phyloP scores from a whole-genome alignment of 805 yeast genomes.

The Yarrowia phangngaensis region DNA sequence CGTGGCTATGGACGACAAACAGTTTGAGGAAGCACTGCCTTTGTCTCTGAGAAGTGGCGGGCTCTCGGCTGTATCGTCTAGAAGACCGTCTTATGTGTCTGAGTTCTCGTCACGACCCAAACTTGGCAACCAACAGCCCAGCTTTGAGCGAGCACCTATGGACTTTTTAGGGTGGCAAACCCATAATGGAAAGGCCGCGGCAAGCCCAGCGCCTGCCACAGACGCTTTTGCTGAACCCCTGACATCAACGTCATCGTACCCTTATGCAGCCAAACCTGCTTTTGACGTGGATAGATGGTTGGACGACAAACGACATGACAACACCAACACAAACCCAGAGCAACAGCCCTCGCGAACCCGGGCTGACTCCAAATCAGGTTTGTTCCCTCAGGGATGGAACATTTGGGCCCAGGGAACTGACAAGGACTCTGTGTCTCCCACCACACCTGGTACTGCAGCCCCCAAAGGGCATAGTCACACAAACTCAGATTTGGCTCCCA shows the following conservation, averaged over 20 bases:
- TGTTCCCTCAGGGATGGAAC: conserved; percentile 26
- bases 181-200: conserved; percentile 3
- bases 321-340: too few species aligned
- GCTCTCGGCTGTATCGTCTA: conserved; percentile 51
- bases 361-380: conserved; percentile 16
- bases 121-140: conserved; percentile 21
- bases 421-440: too few species aligned
- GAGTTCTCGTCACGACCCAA: conserved; percentile 46
- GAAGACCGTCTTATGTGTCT: conserved; percentile 66
- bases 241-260: conserved; percentile 26
- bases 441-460: too few species aligned
- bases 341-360: conserved; percentile 4
- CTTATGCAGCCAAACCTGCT: conserved; percentile 18
- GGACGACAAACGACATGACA: conserved; percentile 10
- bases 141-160: conserved; percentile 22
- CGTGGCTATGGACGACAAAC: conserved; percentile 26
- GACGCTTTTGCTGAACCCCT: conserved; percentile 26
- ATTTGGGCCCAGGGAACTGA: conserved; percentile 25
- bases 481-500: conserved; percentile 19
- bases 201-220: conserved; percentile 13
- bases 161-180: conserved; percentile 20
- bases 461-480: conserved; percentile 16
- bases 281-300: conserved; percentile 23
- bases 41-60: conserved; percentile 44
- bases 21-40: conserved; percentile 27